Percentiles rank a stretch among this genome's conserved stretches.
These are phyloP conservation scores for Candida buenavistaensis DNA, from an alignment of 1,139 yeast species.

Conservation along the genomic window DNA sequence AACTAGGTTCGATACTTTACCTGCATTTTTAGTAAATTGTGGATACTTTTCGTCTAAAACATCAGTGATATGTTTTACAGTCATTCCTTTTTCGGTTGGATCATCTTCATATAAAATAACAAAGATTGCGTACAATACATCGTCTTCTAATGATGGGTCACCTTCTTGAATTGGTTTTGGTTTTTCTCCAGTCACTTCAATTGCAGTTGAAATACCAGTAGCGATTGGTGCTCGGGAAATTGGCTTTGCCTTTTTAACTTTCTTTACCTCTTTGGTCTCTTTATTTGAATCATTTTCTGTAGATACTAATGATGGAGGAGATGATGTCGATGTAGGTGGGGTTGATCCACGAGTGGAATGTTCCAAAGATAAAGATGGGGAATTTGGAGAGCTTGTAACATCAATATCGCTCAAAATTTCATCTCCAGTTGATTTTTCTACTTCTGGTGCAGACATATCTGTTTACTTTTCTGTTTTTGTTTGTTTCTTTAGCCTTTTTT, in stretches of 20 bases:
- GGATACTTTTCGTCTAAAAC: slow-evolving; percentile 71
- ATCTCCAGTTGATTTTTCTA: not conserved
- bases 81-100: slow-evolving; percentile 71
- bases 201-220: slow-evolving; percentile 73
- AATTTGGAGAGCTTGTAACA: not conserved
- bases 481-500: not conserved
- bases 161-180: slow-evolving; percentile 66
- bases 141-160: slow-evolving; percentile 67
- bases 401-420: not conserved
- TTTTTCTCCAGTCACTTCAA: slow-evolving; percentile 80
- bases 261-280: slow-evolving; percentile 4
- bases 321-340: slow-evolving; percentile 23
- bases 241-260: slow-evolving; percentile 35
- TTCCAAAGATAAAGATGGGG: slow-evolving; percentile 1
- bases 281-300: slow-evolving; percentile 5
- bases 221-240: slow-evolving; percentile 54
- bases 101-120: slow-evolving; percentile 68
- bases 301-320: slow-evolving; percentile 16
- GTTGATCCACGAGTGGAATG: slow-evolving; percentile 30
- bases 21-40: slow-evolving; percentile 74
- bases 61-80: slow-evolving; percentile 82
- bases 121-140: slow-evolving; percentile 72
- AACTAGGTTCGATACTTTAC: slow-evolving; percentile 79
- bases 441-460: not conserved
- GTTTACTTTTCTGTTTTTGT: too few relatives aligned